Evolutionary conservation across 2,329 filamentous ascomycete species (phyloP), one percentile per base, ranked within the genome.

Genomic region (Bipolaris gigantea): DNA sequence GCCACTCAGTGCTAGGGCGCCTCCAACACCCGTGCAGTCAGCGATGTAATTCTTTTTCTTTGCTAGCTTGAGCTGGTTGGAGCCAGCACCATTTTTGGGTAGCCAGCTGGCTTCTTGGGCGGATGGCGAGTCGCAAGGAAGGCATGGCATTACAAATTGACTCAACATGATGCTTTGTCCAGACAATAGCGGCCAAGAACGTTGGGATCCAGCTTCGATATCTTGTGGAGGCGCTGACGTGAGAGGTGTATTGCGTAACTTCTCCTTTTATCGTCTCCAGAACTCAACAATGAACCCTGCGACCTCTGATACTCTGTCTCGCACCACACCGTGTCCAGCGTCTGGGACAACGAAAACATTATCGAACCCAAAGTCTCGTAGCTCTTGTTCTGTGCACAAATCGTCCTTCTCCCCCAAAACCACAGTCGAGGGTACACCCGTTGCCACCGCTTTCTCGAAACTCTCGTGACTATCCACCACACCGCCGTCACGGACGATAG

Each of bases 61-160:
- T 11, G 27, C 10, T 13, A 30, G 27, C 27, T 30, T 30, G 10
- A 30, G 27, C 13, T 30, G 27, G 27, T 30, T 30, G 27, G 27
- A 30, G 27, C 27, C 27, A 30, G 27, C 27, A 11, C 27, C 10
- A 30, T 30, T 30, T 30, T 30, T 30, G 27, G 10, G 27, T 30
- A 30, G 10, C 27, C 10, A 10, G 10, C 27, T 13, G 27, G 27
- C 27, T 30, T 81, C 81, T 59, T 83, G 80, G 0, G 80, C 80
- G 38, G 77, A 80, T 0, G 80, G 83, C 0, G 81, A 81, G 3
- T 83, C 69, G 63, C 83, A 10, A 81, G 0, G 80, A 76, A 62
- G 83, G 81, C 48, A 80, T 45, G 3, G 79, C 79, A 61, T 84
- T 81, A 2, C 81, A 81, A 5, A 83, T 73, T 38, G 82, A 68